Percentiles rank a stretch among this genome's conserved stretches.
These are phyloP conservation scores for Quillaja saponaria DNA, from an alignment of 306 rosid genomes.

Conservation along the genomic window DNA sequence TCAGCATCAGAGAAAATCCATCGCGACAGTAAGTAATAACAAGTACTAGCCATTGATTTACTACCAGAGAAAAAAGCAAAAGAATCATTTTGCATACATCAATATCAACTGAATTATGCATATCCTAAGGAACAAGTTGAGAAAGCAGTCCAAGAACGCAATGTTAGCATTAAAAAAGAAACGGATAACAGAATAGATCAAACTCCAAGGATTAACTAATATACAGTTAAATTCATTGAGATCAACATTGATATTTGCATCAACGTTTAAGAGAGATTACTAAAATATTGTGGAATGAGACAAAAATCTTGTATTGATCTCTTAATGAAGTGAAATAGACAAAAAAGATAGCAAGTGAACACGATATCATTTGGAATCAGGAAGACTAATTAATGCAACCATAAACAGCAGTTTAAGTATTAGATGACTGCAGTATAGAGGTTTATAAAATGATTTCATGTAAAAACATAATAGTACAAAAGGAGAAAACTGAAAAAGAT, in stretches of 20 bases:
- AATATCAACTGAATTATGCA: neutral
- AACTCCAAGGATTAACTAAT: neutral
- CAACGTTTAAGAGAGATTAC: no score
- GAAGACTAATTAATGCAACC: constrained; percentile 12
- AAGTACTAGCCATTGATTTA: neutral
- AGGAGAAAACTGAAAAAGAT: neutral
- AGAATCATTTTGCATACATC: no score
- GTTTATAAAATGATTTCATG: neutral
- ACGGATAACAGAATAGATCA: constrained; percentile 13
- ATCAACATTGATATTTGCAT: neutral
- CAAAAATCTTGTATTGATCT: neutral
- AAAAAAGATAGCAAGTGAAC: neutral
- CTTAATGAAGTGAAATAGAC: neutral
- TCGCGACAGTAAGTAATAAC: no score
- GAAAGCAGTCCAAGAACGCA: constrained; percentile 8
- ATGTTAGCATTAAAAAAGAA: constrained; percentile 20
- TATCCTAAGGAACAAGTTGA: constrained; percentile 4
- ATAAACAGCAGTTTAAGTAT: constrained; percentile 3
- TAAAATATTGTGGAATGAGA: constrained; percentile 2
- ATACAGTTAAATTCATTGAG: neutral
- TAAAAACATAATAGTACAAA: constrained; percentile 17
- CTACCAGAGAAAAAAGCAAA: neutral
- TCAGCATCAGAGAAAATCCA: constrained; percentile 10
- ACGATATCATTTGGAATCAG: neutral
- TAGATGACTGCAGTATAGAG: constrained; percentile 6